These are phyloP conservation scores for Fusarium sp. DNA, from an alignment of 2,329 filamentous ascomycete genomes.

Conservation along the genomic window DNA sequence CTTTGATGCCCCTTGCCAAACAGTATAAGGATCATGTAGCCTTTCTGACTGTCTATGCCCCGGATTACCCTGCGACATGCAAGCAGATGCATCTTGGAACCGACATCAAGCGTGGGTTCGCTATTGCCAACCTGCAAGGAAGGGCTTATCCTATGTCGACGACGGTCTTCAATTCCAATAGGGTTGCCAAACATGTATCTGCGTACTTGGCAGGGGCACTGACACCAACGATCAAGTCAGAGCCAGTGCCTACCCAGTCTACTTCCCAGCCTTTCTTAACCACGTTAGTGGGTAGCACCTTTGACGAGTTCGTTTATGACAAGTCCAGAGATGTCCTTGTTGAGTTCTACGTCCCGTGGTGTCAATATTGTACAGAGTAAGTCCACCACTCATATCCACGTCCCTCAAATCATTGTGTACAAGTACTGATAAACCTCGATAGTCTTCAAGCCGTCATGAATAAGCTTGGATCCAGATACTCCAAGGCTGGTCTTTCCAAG, in stretches of 20 bases:
- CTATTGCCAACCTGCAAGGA: neutral
- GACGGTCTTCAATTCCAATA: neutral
- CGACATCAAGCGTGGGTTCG: slow-evolving; percentile 1
- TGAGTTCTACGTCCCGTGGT: slow-evolving; percentile 4
- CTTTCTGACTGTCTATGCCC: neutral
- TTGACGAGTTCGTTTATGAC: neutral
- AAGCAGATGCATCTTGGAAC: slow-evolving; percentile 5
- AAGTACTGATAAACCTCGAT: neutral
- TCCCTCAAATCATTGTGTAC: no score
- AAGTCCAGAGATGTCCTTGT: slow-evolving; percentile 2
- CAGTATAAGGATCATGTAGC: neutral
- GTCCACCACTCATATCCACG: neutral
- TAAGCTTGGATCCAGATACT: neutral
- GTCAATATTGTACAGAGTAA: slow-evolving; percentile 9
- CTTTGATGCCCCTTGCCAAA: neutral
- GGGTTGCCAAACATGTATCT: neutral
- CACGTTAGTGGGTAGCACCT: slow-evolving; percentile 3
- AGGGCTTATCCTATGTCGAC: slow-evolving; percentile 9
- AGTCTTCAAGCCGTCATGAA: neutral
- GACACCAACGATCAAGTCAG: neutral
- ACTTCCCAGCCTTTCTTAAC: neutral
- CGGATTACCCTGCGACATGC: neutral
- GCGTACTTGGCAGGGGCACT: neutral
- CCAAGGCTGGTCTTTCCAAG: neutral
- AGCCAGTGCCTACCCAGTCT: neutral